These are phyloP conservation scores for Microdochium bolleyi DNA, from an alignment of 2,329 filamentous ascomycete genomes.

Conservation along the genomic window DNA sequence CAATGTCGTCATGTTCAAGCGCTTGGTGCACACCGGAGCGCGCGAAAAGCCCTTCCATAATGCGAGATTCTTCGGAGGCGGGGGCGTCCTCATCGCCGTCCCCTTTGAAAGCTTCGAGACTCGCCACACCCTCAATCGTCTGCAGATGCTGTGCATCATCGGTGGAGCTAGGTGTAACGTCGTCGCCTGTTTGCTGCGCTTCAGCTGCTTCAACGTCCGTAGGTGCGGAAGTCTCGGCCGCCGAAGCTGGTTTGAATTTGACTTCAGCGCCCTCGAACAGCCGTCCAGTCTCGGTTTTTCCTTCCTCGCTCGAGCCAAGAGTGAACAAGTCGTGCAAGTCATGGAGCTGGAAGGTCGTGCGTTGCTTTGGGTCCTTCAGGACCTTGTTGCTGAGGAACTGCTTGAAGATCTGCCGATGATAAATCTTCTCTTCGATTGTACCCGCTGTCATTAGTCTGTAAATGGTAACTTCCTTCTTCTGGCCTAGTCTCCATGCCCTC, in stretches of 20 bases:
- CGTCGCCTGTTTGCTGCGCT: conserved; percentile 4
- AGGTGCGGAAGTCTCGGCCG: conserved; percentile 10
- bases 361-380: conserved; percentile 85
- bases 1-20: conserved; percentile 85
- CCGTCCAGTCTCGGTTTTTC: conserved; percentile 73
- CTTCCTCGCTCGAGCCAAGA: conserved; percentile 58
- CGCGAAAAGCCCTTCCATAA: conserved; percentile 86
- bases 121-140: conserved; percentile 21
- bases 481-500: conserved; percentile 88
- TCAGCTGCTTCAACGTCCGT: not conserved
- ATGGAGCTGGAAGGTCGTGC: conserved; percentile 80
- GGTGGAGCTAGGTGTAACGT: conserved; percentile 5
- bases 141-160: conserved; percentile 21
- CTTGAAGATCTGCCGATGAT: conserved; percentile 97
- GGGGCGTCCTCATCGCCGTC: conserved; percentile 40
- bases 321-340: conserved; percentile 91
- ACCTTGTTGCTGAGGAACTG: conserved; percentile 97
- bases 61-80: conserved; percentile 57
- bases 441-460: conserved; percentile 97
- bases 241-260: conserved; percentile 37
- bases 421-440: conserved; percentile 98
- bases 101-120: conserved; percentile 23
- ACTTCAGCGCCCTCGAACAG: conserved; percentile 87
- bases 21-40: conserved; percentile 82
- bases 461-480: conserved; percentile 91